phyloP scores from a whole-genome alignment of 1,284 basidiomycete species.

The Ustanciosporium gigantosporum region DNA sequence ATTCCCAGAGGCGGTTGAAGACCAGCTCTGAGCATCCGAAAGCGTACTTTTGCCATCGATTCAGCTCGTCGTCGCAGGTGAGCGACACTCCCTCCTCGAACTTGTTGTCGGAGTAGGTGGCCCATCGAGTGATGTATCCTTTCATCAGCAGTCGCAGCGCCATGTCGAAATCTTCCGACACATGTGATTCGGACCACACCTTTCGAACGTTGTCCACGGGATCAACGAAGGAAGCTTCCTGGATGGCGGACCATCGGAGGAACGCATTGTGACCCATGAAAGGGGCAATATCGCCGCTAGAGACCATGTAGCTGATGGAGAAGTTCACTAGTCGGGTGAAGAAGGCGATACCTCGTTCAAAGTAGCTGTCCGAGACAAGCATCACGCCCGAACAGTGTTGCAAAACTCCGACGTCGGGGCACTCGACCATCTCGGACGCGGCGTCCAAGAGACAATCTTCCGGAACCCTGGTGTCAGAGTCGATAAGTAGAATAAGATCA shows the following conservation, averaged over 20 bases:
- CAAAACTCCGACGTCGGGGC: conserved; percentile 77
- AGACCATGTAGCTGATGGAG: conserved; percentile 63
- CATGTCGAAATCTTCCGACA: conserved; percentile 81
- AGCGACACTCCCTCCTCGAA: conserved; percentile 86
- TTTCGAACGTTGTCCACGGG: conserved; percentile 70
- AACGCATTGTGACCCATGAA: conserved; percentile 89
- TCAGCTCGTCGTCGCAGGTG: conserved; percentile 73
- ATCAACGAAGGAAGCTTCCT: conserved; percentile 76
- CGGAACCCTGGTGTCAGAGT: conserved; percentile 82
- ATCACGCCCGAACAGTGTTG: conserved; percentile 80
- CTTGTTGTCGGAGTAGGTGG: conserved; percentile 76
- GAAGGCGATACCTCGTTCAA: conserved; percentile 81
- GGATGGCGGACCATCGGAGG: conserved; percentile 79
- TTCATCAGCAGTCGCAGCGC: conserved; percentile 64
- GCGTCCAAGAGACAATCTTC: conserved; percentile 84
- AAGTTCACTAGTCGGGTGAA: conserved; percentile 64
- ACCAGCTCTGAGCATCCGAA: conserved; percentile 68
- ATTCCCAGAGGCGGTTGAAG: conserved; percentile 65
- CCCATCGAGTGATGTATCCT: conserved; percentile 78
- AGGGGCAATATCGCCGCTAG: conserved; percentile 64
- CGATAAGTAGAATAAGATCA: conserved; percentile 60
- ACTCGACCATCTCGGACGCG: conserved; percentile 76
- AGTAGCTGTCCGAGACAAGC: conserved; percentile 82
- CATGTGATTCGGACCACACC: conserved; percentile 79
- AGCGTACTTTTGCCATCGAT: conserved; percentile 84